Evolutionary conservation across 202 grass and related monocot species (phyloP), one percentile per base, ranked within the genome.

Genomic region (Carex arenaria): DNA sequence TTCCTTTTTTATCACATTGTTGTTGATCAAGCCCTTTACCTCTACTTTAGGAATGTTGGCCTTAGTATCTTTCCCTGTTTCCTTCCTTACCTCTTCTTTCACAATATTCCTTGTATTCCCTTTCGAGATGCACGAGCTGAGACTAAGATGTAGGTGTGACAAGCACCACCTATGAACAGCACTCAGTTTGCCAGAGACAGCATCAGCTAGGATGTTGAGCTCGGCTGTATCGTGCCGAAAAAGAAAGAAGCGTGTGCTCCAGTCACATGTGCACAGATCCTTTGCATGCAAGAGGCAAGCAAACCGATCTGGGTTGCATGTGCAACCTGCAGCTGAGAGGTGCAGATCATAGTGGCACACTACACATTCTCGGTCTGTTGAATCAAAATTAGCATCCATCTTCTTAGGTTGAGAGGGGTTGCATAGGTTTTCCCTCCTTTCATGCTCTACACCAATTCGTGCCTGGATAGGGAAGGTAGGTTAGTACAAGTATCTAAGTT

Each of bases 331-430:
- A 80, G 94, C 92, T 85, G 94, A 94, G 82, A 97, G 90, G 86
- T 94, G 87, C 73, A 97, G 87, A 93, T 97, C 94, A 83, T 94
- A 97, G 88, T 93, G 91, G 79, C 94, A 97, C 45, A 98, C 84
- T 6, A 86, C 77, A 88, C 92, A 95, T 81, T 95, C 92, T 61
- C 87, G 92, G 85, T 95, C 95, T 67, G 73, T 69, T 52, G 86
- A 89, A 93, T 93, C 92, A 89, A 98, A 98, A 22, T 85, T 85
- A 18, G 87, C 17, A 80, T 90, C 90, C 92, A 95, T 91, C 91
- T 95, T 98, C 74, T 88, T 91, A 79, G 89, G 89, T 55, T 90
- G 86, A 83, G 86, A 86, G 61, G 83, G 64, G 63, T 79, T 83
- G 65, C 90, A 87, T 62, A 93, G 74, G 72, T 87, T 64, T 85